Base-by-base conservation (phyloP, 1,139 yeast genomes). In the Lodderomyces beijingensis region DNA sequence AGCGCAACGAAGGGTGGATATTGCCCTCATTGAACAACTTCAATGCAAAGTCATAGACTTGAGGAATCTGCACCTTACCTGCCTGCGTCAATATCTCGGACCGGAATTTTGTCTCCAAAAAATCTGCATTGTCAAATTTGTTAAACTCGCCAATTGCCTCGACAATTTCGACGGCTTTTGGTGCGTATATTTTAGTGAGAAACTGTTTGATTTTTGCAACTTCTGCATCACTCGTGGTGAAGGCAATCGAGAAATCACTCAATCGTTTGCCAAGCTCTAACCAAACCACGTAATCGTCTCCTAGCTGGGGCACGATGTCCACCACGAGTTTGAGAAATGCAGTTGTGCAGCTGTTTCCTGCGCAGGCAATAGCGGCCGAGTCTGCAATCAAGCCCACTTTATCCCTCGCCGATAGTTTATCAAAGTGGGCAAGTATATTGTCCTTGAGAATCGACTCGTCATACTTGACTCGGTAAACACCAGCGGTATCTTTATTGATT, bases 381-480 rank as follows among this genome's bases (percentile, higher is more conserved):
- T 45, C 46, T 12, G 47, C 57, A 4, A 46, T 53, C 11, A 59
- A 65, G 30, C 79, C 80, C 25, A 54, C 70, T 18, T 57, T 79
- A 38, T 70, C 86, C 2, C 62, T 83, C 43, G 74, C 74, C 37
- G 86, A 83, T 48, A 80, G 83, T 42, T 62, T 51, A 26, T 57
- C 59, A 35, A 74, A 60, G 34, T 65, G 55, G 3, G 69, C 58
- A 30, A 75, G 56, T 33, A 78, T 65, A 32, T 63, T 56, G 6
- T 58, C 51, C 22, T 58, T 49, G 44, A 79, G 60, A 13, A 81
- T 56, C 7, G 55, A 55, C 3, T 69, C 59, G 16, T 79, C 71
- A 52, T 83, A 84, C 44, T 72, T 70, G 33, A 80, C 87, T 38
- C 91, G 70, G 53, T 76, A 82, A 33, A 79, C 76, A 2, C 87